Evolutionary conservation across 257 asterid species (phyloP).

Genomic region (Jacaranda copaia): DNA sequence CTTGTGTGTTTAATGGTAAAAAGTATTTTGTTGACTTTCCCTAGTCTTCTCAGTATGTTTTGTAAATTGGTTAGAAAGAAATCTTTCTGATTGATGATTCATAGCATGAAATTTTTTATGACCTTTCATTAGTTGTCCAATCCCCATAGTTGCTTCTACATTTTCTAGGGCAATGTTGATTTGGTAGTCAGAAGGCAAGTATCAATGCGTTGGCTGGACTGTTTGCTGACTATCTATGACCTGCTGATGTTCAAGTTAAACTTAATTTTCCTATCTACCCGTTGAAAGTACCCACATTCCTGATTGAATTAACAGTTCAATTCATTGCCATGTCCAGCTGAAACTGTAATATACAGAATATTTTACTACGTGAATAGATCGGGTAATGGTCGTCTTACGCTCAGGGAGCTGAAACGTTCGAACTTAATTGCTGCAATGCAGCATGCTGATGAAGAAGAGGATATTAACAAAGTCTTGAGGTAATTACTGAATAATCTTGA

Average conservation of each 20-base stretch:
- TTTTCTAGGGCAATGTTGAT: conserved; percentile 32
- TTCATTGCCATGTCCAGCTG: conserved; percentile 83
- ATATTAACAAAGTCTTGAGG: conserved; percentile 98
- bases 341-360: conserved; percentile 97
- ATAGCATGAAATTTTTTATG: conserved; percentile 10
- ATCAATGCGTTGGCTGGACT: conserved; percentile 36
- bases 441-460: conserved; percentile 99
- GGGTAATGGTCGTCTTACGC: conserved; percentile 92
- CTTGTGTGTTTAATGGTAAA: background rate
- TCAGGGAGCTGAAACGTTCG: conserved; percentile 92
- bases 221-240: conserved; percentile 32
- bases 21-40: background rate
- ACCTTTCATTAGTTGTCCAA: conserved; percentile 23
- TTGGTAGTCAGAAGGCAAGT: conserved; percentile 35
- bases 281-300: conserved; percentile 22
- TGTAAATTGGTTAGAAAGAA: conserved; percentile 9
- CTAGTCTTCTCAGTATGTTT: conserved; percentile 8
- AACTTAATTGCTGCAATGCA: conserved; percentile 94
- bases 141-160: conserved; percentile 23
- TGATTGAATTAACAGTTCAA: conserved; percentile 48
- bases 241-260: conserved; percentile 29
- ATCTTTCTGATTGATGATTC: conserved; percentile 16
- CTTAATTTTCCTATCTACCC: conserved; percentile 35
- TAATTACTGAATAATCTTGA: conserved; percentile 38
- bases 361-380: conserved; percentile 95